phyloP scores from a whole-genome alignment of 2,329 filamentous ascomycete species.

The Whalleya microplaca region DNA sequence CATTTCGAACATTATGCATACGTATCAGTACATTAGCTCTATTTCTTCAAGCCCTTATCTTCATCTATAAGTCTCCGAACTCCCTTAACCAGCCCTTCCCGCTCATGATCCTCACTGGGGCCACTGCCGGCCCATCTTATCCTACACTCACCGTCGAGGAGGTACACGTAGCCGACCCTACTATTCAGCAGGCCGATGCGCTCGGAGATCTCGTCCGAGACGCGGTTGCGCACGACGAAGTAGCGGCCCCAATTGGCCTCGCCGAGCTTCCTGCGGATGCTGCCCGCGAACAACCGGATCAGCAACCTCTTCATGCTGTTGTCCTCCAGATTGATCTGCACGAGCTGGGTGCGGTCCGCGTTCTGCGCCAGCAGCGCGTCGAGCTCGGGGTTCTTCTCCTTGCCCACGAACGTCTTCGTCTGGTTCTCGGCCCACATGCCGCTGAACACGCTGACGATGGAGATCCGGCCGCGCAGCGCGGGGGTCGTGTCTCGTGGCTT shows the following conservation, averaged over 20 bases:
- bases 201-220: conserved; percentile 65
- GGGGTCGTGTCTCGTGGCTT: conserved; percentile 72
- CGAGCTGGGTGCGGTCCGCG: conserved; percentile 66
- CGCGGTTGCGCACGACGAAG: conserved; percentile 61
- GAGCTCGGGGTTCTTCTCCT: conserved; percentile 70
- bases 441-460: conserved; percentile 80
- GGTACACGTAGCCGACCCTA: conserved; percentile 92
- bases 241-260: conserved; percentile 62
- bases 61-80: conserved; percentile 66
- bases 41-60: conserved; percentile 41
- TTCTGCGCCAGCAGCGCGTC: conserved; percentile 61
- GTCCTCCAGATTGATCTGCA: conserved; percentile 89
- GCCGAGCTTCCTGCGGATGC: conserved; percentile 53
- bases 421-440: conserved; percentile 86
- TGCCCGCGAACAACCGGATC: conserved; percentile 59
- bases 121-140: conserved; percentile 95
- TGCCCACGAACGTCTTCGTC: conserved; percentile 70
- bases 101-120: conserved; percentile 66
- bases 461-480: conserved; percentile 71
- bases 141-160: conserved; percentile 83
- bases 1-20: conserved; percentile 18
- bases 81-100: conserved; percentile 67
- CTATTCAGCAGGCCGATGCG: conserved; percentile 76
- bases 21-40: conserved; percentile 13
- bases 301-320: conserved; percentile 70